Percentiles rank a stretch among this genome's conserved stretches.
Conservation (phyloP, 345 rosid genomes). For the Pistacia integerrima region DNA sequence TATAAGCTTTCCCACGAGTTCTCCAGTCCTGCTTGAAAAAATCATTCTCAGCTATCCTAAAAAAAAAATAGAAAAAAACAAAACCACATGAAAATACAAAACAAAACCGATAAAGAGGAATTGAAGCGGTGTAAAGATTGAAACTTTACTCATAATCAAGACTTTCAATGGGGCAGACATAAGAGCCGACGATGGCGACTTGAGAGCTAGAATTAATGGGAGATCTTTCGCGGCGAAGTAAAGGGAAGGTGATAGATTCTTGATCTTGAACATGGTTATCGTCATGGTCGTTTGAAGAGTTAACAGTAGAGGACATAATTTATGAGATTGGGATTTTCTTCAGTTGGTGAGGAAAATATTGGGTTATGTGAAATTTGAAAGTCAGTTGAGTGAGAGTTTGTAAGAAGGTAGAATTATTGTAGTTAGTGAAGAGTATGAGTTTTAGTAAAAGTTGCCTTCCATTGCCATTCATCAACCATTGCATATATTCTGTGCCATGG, state of each 20-base stretch:
- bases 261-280: conserved; percentile 24
- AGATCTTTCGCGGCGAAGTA: conserved; percentile 54
- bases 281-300: too few species aligned
- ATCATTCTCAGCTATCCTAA: conserved; percentile 81
- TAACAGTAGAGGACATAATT: too few species aligned
- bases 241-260: conserved; percentile 52
- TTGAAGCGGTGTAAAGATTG: background rate
- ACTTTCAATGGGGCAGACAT: conserved; percentile 83
- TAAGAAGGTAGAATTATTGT: background rate
- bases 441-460: too few species aligned
- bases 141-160: conserved; percentile 81
- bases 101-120: background rate
- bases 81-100: background rate
- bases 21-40: conserved; percentile 97
- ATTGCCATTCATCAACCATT: too few species aligned
- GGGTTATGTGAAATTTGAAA: background rate
- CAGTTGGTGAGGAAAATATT: background rate
- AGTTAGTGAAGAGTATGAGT: too few species aligned
- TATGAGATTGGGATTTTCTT: background rate
- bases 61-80: background rate
- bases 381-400: background rate
- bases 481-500: too few species aligned
- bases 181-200: conserved; percentile 87
- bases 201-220: conserved; percentile 73
- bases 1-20: conserved; percentile 56